These are phyloP conservation scores for Tuber umbilicatum DNA, from an alignment of 495 filamentous ascomycete genomes.

Conservation along the genomic window DNA sequence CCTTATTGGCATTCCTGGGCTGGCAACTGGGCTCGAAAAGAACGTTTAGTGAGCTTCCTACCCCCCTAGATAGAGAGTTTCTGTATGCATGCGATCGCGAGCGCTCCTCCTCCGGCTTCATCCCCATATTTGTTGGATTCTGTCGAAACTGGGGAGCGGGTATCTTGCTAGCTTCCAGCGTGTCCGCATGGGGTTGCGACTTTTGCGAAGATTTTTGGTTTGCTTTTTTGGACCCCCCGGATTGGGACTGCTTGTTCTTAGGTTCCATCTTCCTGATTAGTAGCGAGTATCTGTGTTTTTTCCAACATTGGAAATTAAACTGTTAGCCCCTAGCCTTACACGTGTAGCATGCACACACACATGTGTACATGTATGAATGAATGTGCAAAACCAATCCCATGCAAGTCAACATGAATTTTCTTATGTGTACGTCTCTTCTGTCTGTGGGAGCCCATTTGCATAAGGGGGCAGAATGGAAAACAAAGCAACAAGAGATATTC, in stretches of 20 bases:
- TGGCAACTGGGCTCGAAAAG: conserved; percentile 25
- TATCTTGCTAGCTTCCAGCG: neutral
- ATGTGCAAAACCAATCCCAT: neutral
- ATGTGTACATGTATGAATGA: neutral
- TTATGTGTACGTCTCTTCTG: neutral
- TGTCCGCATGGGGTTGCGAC: conserved; percentile 5
- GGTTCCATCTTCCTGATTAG: conserved; percentile 36
- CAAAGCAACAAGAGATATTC: neutral
- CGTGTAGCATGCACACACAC: neutral
- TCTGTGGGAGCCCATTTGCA: neutral
- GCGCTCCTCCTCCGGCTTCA: conserved; percentile 9
- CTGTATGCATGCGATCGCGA: neutral
- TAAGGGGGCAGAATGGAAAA: neutral
- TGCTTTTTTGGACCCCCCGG: conserved; percentile 16
- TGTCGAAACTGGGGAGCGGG: conserved; percentile 12
- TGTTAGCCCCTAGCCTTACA: neutral
- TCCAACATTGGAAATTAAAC: neutral
- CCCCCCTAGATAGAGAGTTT: conserved; percentile 6
- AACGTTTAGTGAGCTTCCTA: conserved; percentile 6
- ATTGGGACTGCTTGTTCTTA: conserved; percentile 30
- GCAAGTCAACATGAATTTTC: neutral
- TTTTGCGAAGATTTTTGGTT: conserved; percentile 9
- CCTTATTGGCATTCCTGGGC: conserved; percentile 1
- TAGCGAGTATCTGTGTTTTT: conserved; percentile 24
- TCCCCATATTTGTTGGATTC: neutral